A percentile compares a stretch with the other conserved stretches of the same genome.
Conservation (phyloP, 2,329 filamentous ascomycete genomes). For the Phialophora verrucosa region DNA sequence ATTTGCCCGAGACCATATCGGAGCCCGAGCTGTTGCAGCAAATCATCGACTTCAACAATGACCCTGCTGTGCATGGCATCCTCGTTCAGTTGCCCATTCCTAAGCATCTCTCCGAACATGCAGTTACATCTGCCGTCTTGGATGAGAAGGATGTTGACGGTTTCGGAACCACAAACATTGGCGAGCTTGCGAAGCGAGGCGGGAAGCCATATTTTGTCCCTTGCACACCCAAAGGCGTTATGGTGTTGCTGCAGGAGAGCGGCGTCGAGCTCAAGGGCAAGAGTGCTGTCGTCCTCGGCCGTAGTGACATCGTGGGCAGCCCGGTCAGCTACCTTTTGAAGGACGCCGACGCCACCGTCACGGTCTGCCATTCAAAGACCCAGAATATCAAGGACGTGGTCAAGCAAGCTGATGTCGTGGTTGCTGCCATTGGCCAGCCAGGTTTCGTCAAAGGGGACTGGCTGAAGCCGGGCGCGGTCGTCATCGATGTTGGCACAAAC, state of each 20-base stretch:
- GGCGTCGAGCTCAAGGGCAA: slow-evolving; percentile 86
- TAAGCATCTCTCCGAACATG: slow-evolving; percentile 85
- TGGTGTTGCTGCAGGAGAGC: slow-evolving; percentile 84
- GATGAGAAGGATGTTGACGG: slow-evolving; percentile 98
- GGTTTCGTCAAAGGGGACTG: slow-evolving; percentile 92
- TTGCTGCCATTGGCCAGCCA: slow-evolving; percentile 88
- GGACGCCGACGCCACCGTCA: slow-evolving; percentile 95
- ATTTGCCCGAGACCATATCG: slow-evolving; percentile 78
- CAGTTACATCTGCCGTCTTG: slow-evolving; percentile 84
- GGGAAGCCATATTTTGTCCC: slow-evolving; percentile 88
- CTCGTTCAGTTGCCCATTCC: slow-evolving; percentile 93
- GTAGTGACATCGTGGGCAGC: slow-evolving; percentile 96
- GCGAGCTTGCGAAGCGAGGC: slow-evolving; percentile 93
- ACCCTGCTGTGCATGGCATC: slow-evolving; percentile 84
- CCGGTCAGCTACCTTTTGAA: slow-evolving; percentile 95
- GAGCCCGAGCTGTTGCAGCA: slow-evolving; percentile 85
- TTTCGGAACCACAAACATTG: slow-evolving; percentile 92
- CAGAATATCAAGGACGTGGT: slow-evolving; percentile 73
- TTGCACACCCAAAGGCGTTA: slow-evolving; percentile 96
- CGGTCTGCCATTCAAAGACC: slow-evolving; percentile 92
- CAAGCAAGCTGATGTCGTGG: slow-evolving; percentile 83
- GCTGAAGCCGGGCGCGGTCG: slow-evolving; percentile 91
- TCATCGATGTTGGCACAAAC: slow-evolving; percentile 98
- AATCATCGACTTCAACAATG: slow-evolving; percentile 82
- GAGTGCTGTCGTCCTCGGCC: slow-evolving; percentile 89